phyloP scores from a whole-genome alignment of 2,329 filamentous ascomycete genomes.

The Colletotrichum eleusines region DNA sequence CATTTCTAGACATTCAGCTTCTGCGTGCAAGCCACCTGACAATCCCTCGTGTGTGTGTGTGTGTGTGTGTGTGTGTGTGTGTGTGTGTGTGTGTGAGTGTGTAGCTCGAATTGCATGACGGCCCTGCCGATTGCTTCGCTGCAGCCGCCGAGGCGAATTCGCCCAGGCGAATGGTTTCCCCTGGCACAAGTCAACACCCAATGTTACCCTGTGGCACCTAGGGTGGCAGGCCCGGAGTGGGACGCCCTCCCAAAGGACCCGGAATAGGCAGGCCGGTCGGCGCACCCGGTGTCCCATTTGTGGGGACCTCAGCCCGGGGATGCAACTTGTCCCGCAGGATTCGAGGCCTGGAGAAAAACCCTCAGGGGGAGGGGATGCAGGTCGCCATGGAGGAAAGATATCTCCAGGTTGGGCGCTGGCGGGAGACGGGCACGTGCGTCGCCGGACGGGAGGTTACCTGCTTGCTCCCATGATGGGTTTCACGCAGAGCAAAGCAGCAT shows the following conservation, averaged over 20 bases:
- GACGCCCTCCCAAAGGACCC: conserved; percentile 32
- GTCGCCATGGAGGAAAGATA: background rate
- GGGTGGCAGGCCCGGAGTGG: conserved; percentile 12
- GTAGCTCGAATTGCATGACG: background rate
- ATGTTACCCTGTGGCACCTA: background rate
- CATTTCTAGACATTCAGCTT: conserved; percentile 30
- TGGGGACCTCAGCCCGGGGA: conserved; percentile 34
- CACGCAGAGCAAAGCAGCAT: background rate
- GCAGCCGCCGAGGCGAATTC: conserved; percentile 38
- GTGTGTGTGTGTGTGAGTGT: conserved; percentile 6
- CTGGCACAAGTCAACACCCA: conserved; percentile 16
- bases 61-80: conserved; percentile 7
- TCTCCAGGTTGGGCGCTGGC: background rate
- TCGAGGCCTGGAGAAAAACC: conserved; percentile 20
- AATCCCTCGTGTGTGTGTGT: conserved; percentile 18
- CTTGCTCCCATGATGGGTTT: background rate
- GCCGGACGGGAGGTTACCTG: background rate
- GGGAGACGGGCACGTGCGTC: background rate
- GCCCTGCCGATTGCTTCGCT: conserved; percentile 31
- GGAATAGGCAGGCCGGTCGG: conserved; percentile 41
- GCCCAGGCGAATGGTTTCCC: conserved; percentile 22
- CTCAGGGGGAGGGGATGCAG: conserved; percentile 2
- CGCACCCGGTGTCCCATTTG: conserved; percentile 35
- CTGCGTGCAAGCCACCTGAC: conserved; percentile 10
- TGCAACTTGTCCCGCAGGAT: conserved; percentile 36